Conservation (phyloP, 129 eudicot genomes). For the Flaveria robusta region DNA sequence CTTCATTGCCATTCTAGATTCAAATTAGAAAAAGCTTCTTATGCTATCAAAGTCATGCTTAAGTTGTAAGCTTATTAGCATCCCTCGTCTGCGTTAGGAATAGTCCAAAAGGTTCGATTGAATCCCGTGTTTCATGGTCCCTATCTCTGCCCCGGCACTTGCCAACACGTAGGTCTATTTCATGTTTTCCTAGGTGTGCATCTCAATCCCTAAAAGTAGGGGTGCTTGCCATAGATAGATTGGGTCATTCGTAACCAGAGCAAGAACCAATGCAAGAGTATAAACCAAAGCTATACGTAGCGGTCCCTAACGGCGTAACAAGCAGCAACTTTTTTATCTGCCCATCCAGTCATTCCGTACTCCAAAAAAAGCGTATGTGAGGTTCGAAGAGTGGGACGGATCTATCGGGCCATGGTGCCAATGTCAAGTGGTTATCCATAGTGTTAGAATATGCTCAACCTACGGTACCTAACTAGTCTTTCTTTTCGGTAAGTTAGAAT, state of each 20-base stretch:
- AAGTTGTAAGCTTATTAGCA: neutral
- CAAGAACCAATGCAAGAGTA: conserved; percentile 10
- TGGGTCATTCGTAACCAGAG: conserved; percentile 18
- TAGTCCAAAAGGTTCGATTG: neutral
- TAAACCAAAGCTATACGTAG: conserved; percentile 21
- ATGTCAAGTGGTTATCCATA: too few relatives aligned
- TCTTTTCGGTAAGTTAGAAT: too few relatives aligned
- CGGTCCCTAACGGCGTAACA: too few relatives aligned
- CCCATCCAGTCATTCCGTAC: too few relatives aligned
- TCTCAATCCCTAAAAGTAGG: too few relatives aligned
- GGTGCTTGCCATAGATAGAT: neutral
- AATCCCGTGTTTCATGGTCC: neutral
- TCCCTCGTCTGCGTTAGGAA: neutral
- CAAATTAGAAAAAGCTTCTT: neutral
- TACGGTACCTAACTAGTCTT: too few relatives aligned
- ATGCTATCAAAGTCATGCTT: neutral
- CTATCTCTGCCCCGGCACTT: neutral
- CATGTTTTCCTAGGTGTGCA: too few relatives aligned
- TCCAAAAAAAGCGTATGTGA: too few relatives aligned
- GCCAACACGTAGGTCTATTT: neutral
- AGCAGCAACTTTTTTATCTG: too few relatives aligned
- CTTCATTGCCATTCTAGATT: conserved; percentile 10
- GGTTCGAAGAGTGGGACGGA: too few relatives aligned
- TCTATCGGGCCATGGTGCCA: too few relatives aligned
- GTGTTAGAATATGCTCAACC: too few relatives aligned